These are phyloP conservation scores for Zygotorulaspora florentina DNA, from an alignment of 805 yeast genomes.

Conservation along the genomic window DNA sequence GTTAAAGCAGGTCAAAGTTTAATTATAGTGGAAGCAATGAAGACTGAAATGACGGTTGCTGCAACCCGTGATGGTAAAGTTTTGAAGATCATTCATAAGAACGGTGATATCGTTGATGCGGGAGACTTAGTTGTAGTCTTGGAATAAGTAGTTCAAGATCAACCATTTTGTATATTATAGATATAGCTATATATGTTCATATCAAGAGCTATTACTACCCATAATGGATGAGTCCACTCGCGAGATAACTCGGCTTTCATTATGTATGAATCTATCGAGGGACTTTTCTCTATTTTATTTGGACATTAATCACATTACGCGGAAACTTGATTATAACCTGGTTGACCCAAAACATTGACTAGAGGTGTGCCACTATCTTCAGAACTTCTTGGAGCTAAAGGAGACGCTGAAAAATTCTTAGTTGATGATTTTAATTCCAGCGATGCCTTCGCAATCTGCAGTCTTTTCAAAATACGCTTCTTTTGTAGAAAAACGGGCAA, in stretches of 20 bases:
- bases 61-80: slow-evolving; percentile 73
- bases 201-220: not conserved
- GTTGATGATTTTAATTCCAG: slow-evolving; percentile 18
- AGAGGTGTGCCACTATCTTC: slow-evolving; percentile 29
- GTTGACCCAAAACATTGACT: not conserved
- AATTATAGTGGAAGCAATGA: slow-evolving; percentile 95
- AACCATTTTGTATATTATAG: not conserved
- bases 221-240: not conserved
- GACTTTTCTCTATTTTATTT: too few relatives aligned
- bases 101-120: slow-evolving; percentile 96
- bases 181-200: not conserved
- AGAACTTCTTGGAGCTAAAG: slow-evolving; percentile 15
- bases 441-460: slow-evolving; percentile 29
- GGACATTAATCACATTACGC: too few relatives aligned
- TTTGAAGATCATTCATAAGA: slow-evolving; percentile 63
- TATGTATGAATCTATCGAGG: too few relatives aligned
- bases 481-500: slow-evolving; percentile 61
- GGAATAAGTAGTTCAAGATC: slow-evolving; percentile 3
- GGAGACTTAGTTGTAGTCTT: slow-evolving; percentile 88
- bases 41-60: slow-evolving; percentile 89
- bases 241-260: too few relatives aligned
- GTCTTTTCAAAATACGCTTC: slow-evolving; percentile 44
- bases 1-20: slow-evolving; percentile 75
- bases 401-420: not conserved
- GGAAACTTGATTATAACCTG: too few relatives aligned